Conservation (phyloP, 2,329 filamentous ascomycete species). For the Catunica adiposa region DNA sequence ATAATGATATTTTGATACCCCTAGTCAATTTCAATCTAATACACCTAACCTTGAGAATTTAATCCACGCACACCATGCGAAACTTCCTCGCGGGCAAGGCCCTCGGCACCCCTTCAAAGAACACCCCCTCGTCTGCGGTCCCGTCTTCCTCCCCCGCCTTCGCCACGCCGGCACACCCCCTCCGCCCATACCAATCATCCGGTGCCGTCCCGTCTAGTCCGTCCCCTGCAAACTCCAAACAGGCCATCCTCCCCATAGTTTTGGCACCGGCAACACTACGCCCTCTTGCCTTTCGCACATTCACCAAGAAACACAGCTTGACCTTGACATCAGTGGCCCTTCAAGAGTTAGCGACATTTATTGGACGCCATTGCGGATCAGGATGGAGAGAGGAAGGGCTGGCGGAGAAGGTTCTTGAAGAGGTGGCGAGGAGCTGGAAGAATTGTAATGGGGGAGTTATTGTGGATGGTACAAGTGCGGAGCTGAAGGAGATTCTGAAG, state of each 20-base stretch:
- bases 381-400: slow-evolving; percentile 93
- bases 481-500: slow-evolving; percentile 69
- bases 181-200: slow-evolving; percentile 43
- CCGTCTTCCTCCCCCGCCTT: slow-evolving; percentile 86
- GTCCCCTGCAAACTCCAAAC: slow-evolving; percentile 9
- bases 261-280: slow-evolving; percentile 74
- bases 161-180: slow-evolving; percentile 67
- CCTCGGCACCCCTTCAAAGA: slow-evolving; percentile 13
- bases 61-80: slow-evolving; percentile 6
- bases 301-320: slow-evolving; percentile 93
- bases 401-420: slow-evolving; percentile 81
- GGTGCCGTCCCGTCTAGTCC: slow-evolving; percentile 22
- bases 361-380: slow-evolving; percentile 84
- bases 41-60: not conserved
- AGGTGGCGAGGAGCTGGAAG: slow-evolving; percentile 85
- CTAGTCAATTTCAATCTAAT: not conserved
- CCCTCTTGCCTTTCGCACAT: slow-evolving; percentile 82
- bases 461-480: slow-evolving; percentile 62
- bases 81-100: slow-evolving; percentile 15
- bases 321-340: slow-evolving; percentile 79
- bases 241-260: slow-evolving; percentile 66
- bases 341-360: slow-evolving; percentile 69
- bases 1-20: not conserved
- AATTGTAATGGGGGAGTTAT: slow-evolving; percentile 76
- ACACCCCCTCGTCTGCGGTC: slow-evolving; percentile 39